Evolutionary conservation across 495 filamentous ascomycete species (phyloP).

Genomic region (Aspergillus kassunensis): DNA sequence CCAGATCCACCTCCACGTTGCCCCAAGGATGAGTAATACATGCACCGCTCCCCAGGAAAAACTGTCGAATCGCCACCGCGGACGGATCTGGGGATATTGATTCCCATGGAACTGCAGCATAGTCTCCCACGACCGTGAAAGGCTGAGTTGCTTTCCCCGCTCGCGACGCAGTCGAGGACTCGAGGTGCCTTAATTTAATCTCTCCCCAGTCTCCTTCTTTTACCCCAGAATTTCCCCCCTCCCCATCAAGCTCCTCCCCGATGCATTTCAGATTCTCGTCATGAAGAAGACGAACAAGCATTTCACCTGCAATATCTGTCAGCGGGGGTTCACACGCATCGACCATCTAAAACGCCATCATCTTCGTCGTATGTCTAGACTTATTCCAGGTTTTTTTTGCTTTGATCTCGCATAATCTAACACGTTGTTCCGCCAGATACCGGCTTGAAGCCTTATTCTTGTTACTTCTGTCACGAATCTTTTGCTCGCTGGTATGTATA

Average conservation of each 20-base stretch:
- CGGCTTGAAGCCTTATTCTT: conserved; percentile 44
- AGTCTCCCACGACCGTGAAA: neutral
- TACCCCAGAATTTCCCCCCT: conserved; percentile 24
- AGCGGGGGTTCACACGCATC: conserved; percentile 47
- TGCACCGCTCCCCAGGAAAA: too few species aligned
- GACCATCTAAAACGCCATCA: conserved; percentile 48
- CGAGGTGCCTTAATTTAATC: neutral
- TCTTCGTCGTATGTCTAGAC: conserved; percentile 36
- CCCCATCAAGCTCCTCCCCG: conserved; percentile 29
- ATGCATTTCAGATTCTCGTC: conserved; percentile 25
- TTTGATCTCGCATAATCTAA: conserved; percentile 14
- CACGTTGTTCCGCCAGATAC: conserved; percentile 29
- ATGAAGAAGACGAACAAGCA: conserved; percentile 44
- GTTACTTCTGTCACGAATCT: conserved; percentile 40
- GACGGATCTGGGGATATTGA: neutral
- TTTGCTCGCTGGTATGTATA: conserved; percentile 43
- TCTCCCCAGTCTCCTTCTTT: conserved; percentile 8
- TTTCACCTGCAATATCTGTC: conserved; percentile 44
- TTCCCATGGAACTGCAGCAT: conserved; percentile 1
- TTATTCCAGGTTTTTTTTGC: neutral
- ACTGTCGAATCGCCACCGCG: neutral
- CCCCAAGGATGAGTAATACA: too few species aligned
- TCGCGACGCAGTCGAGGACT: neutral
- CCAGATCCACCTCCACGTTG: too few species aligned
- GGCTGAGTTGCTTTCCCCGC: neutral